These are phyloP conservation scores for Euphorbia corollata DNA, from an alignment of 441 rosid species.

Conservation along the genomic window DNA sequence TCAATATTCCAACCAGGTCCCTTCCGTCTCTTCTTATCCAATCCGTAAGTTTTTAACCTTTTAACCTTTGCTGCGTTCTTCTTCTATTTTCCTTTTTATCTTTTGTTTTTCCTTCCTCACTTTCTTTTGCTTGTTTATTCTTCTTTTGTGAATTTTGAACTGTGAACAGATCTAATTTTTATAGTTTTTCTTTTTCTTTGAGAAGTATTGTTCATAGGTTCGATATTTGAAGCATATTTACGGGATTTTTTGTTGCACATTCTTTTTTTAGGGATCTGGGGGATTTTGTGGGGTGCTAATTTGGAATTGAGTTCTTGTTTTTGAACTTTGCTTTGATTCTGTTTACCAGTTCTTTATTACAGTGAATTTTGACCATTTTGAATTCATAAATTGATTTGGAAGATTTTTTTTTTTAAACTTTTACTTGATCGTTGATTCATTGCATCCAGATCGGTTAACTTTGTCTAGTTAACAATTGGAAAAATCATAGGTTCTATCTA, in stretches of 20 bases:
- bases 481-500: conserved; percentile 11
- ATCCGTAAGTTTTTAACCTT: conserved; percentile 44
- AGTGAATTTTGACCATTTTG: conserved; percentile 10
- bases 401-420: neutral
- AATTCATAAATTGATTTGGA: conserved; percentile 3
- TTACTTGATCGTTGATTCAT: conserved; percentile 26
- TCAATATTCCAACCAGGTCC: conserved; percentile 26
- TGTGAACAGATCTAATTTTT: conserved; percentile 40
- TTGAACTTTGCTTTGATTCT: conserved; percentile 5
- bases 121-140: neutral
- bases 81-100: conserved; percentile 10
- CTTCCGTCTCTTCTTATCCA: conserved; percentile 31
- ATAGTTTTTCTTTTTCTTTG: conserved; percentile 6
- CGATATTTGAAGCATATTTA: neutral
- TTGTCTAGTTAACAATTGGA: too few species aligned
- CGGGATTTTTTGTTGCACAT: conserved; percentile 2
- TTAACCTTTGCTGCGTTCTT: conserved; percentile 17
- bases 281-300: neutral
- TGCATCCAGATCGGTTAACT: conserved; percentile 27
- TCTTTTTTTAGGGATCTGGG: conserved; percentile 42
- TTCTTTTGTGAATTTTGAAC: neutral
- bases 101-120: neutral
- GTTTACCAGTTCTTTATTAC: neutral
- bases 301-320: conserved; percentile 10
- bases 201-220: neutral